Conservation (phyloP, 208 protist species). For the Leishmania arabica region DNA sequence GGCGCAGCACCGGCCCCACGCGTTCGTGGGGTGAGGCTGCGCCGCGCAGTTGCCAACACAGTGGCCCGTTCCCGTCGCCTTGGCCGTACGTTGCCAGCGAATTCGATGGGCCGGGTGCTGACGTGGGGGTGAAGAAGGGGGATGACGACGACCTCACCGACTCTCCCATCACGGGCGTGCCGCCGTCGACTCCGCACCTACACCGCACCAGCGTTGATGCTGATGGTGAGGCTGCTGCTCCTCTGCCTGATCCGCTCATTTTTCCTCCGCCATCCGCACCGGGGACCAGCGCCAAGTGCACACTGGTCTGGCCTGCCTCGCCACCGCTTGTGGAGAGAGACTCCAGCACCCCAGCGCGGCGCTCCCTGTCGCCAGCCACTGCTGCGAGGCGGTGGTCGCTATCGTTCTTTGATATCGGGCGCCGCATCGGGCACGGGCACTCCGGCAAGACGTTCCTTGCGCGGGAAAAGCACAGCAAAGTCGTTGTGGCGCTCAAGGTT, state of each 20-base stretch:
- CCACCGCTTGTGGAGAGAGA: background rate
- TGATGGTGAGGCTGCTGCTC: background rate
- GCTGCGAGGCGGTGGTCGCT: constrained; percentile 36
- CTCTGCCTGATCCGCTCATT: background rate
- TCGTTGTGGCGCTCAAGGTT: constrained; percentile 61
- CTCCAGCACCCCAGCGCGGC: background rate
- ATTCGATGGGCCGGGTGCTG: no score
- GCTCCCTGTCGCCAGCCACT: background rate
- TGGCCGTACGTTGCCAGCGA: background rate
- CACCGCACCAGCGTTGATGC: background rate
- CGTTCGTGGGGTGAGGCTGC: background rate
- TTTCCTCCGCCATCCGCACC: background rate
- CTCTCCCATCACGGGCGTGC: constrained; percentile 10
- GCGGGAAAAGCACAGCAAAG: constrained; percentile 45
- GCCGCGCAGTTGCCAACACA: background rate
- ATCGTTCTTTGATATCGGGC: constrained; percentile 52
- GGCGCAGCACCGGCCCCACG: background rate
- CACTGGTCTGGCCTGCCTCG: background rate
- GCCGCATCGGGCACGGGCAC: constrained; percentile 42
- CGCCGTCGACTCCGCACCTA: background rate
- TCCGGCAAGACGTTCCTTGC: constrained; percentile 53
- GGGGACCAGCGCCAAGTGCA: background rate
- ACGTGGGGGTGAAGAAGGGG: no score
- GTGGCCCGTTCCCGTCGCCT: background rate
- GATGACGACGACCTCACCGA: constrained; percentile 13